Evolutionary conservation across 2,329 filamentous ascomycete species (phyloP), one percentile per base, ranked within the genome.

Genomic region (Colletotrichum karsti): DNA sequence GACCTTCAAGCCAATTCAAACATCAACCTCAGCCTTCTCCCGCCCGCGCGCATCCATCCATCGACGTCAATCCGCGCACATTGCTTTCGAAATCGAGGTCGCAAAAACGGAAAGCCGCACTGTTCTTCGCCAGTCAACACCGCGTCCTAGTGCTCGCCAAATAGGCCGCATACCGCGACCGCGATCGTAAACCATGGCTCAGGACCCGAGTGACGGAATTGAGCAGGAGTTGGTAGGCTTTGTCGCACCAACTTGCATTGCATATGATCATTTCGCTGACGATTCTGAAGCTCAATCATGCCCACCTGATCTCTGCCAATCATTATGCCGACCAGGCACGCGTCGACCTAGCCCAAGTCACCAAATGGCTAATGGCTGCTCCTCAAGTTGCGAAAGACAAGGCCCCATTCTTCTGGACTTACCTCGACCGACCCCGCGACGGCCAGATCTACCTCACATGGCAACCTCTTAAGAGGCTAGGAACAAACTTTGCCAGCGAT

Each of bases 331-430:
- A 88, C 68, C 89, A 92, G 75, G 89, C 90, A 56, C 87, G 89
- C 58, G 85, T 97, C 72, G 89, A 91, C 73, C 85, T 93, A 30
- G 88, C 92, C 65, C 92, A 95, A 72, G 93, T 95, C 26, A 91
- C 94, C 69, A 91, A 93, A 75, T 95, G 93, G 86, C 88, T 98
- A 69, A 86, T 95, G 76, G 89, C 91, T 74, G 95, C 94, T 41
- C 93, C 95, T 8, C 92, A 93, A 76, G 92, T 97, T 70, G 92
- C 95, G 73, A 93, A 93, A 79, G 92, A 97, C 76, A 86, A 91
- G 71, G 91, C 94, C 54, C 90, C 95, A 3, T 95, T 99, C 86
- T 93, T 92, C 81, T 99, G 95, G 95, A 95, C 92, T 50, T 97
- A 95, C 78, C 88, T 98, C 63, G 90, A 96, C 74, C 88, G 90